These are phyloP conservation scores for Penstemon davidsonii DNA, from an alignment of 257 asterid species.

Conservation along the genomic window DNA sequence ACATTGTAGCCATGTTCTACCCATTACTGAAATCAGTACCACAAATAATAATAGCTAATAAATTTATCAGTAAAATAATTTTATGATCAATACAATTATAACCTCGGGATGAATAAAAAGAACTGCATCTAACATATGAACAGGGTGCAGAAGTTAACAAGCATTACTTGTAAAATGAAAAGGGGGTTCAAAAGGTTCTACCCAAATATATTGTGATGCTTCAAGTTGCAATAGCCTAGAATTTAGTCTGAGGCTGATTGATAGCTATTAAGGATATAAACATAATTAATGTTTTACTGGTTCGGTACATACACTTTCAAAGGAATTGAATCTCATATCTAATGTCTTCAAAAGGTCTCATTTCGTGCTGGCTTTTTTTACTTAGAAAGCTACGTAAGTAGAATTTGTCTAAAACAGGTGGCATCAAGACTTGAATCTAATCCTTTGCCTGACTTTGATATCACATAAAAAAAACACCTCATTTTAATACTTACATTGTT, in stretches of 20 bases:
- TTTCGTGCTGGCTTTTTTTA: neutral
- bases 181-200: too few species aligned
- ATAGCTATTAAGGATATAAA: too few species aligned
- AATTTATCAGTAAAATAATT: neutral
- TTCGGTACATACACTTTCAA: neutral
- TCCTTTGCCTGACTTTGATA: neutral
- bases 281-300: too few species aligned
- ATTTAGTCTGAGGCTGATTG: too few species aligned
- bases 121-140: too few species aligned
- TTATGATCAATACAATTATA: neutral
- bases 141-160: too few species aligned
- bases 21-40: neutral
- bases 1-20: neutral
- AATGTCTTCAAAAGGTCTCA: neutral
- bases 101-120: too few species aligned
- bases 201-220: too few species aligned
- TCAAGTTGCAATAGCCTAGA: too few species aligned
- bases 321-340: neutral
- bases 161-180: too few species aligned
- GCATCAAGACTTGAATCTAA: conserved; percentile 2
- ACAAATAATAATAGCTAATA: neutral
- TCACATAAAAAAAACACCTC: neutral
- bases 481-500: neutral
- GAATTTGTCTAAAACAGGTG: neutral
- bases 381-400: neutral